These are phyloP conservation scores for Pterula multifida DNA, from an alignment of 1,284 basidiomycete species.

Conservation along the genomic window DNA sequence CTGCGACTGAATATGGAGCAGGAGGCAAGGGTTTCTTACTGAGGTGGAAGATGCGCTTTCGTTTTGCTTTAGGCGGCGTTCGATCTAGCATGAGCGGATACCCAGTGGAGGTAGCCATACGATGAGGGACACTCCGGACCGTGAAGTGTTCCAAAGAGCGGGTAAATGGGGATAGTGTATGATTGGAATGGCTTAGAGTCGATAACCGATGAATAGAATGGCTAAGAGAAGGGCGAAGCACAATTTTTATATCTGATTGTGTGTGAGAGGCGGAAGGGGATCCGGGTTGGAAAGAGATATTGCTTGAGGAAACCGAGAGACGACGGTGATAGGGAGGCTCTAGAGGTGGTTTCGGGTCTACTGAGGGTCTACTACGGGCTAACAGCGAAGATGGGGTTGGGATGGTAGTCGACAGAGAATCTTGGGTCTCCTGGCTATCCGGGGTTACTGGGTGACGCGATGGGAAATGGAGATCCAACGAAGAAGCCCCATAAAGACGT, in stretches of 20 bases:
- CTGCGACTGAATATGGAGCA: background rate
- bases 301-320: conserved; percentile 29
- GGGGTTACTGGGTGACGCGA: conserved; percentile 22
- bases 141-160: conserved; percentile 82
- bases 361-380: background rate
- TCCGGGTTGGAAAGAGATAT: conserved; percentile 10
- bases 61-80: conserved; percentile 40
- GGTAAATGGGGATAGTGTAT: conserved; percentile 86
- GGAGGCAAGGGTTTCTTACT: conserved; percentile 27
- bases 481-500: conserved; percentile 8
- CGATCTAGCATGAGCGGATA: conserved; percentile 35
- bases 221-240: conserved; percentile 58
- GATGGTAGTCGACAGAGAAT: conserved; percentile 15
- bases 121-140: conserved; percentile 71
- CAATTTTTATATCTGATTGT: conserved; percentile 42
- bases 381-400: conserved; percentile 10
- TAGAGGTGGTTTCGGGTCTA: background rate
- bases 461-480: conserved; percentile 6
- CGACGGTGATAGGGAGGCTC: conserved; percentile 19
- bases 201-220: conserved; percentile 74
- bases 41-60: conserved; percentile 66
- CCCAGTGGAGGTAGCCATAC: conserved; percentile 20
- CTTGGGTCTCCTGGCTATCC: conserved; percentile 30
- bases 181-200: conserved; percentile 76
- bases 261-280: conserved; percentile 15